phyloP scores from a whole-genome alignment of 305 asterid genomes.

The Fraxinus sp. region DNA sequence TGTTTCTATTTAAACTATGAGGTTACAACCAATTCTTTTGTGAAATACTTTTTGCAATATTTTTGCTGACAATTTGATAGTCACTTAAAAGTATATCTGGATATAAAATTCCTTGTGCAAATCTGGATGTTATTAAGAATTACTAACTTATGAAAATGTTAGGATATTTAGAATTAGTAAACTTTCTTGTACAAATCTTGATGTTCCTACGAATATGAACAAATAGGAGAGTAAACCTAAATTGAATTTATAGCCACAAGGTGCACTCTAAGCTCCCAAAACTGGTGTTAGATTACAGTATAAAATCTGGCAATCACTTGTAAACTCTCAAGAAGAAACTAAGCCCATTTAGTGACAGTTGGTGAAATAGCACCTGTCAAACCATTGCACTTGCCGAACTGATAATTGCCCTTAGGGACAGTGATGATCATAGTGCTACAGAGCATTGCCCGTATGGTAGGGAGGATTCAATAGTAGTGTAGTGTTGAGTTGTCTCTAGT shows the following conservation, averaged over 20 bases:
- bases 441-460: not conserved
- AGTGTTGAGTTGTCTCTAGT: not conserved
- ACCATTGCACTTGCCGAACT: not conserved
- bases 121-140: not conserved
- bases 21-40: not conserved
- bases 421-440: not conserved
- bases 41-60: not conserved
- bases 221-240: not conserved
- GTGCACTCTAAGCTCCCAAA: not conserved
- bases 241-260: not conserved
- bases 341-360: not conserved
- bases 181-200: not conserved
- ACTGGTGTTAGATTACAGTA: not conserved
- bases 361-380: not conserved
- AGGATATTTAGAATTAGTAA: not conserved
- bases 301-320: not conserved
- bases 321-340: not conserved
- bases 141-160: not conserved
- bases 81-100: not conserved
- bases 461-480: not conserved
- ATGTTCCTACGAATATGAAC: not conserved
- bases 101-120: not conserved
- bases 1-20: not conserved
- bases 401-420: not conserved
- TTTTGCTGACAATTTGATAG: not conserved